phyloP scores from a whole-genome alignment of 495 filamentous ascomycete genomes.

The Aspergillus carlsbadensis region DNA sequence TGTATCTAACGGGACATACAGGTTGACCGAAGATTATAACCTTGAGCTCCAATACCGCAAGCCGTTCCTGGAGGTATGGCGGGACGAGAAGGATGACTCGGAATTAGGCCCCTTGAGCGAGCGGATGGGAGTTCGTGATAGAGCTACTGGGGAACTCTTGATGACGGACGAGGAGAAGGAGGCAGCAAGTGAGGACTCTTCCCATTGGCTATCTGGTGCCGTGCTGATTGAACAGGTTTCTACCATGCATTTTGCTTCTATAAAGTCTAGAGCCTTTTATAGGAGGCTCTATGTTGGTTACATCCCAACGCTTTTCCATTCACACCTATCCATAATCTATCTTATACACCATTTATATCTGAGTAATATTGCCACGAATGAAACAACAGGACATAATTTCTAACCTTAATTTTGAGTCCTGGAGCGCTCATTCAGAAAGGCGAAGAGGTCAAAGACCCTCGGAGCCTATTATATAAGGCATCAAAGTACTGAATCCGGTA shows the following conservation, averaged over 20 bases:
- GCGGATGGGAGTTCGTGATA: conserved; percentile 85
- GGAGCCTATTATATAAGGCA: conserved; percentile 5
- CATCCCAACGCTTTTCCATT: not conserved
- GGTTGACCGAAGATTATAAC: conserved; percentile 90
- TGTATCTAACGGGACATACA: conserved; percentile 13
- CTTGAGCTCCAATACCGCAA: conserved; percentile 91
- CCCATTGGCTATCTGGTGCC: not conserved
- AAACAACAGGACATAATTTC: not conserved
- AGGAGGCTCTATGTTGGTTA: not conserved
- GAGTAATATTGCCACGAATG: not conserved
- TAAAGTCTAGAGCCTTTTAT: conserved; percentile 63
- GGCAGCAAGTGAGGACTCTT: conserved; percentile 61
- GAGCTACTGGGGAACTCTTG: conserved; percentile 61
- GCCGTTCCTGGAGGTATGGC: conserved; percentile 86
- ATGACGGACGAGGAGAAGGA: conserved; percentile 84
- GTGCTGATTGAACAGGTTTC: conserved; percentile 51
- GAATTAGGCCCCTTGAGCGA: conserved; percentile 81
- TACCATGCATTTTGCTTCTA: conserved; percentile 95
- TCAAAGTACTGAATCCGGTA: not conserved
- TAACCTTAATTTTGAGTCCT: not conserved
- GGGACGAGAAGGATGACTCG: conserved; percentile 78
- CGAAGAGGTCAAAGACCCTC: too few relatives aligned
- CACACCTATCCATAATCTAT: not conserved
- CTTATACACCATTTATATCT: not conserved
- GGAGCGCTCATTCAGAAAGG: too few relatives aligned